Evolutionary conservation across 1,139 yeast species (phyloP).

Genomic region (Pichia sp.): DNA sequence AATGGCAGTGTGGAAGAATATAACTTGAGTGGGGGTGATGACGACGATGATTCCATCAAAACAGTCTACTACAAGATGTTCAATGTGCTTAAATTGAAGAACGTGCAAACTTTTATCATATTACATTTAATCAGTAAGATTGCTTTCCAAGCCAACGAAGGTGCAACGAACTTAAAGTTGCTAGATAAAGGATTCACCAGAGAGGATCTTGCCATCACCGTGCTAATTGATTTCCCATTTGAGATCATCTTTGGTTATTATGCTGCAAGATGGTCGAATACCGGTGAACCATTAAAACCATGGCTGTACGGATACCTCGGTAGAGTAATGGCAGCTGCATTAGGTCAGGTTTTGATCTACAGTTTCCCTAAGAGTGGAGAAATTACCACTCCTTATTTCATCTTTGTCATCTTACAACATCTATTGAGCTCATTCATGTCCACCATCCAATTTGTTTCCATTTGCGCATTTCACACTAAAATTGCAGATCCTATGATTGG

Average conservation of each 20-base stretch:
- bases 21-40: neutral
- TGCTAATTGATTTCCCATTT: slow-evolving; percentile 90
- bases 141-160: slow-evolving; percentile 94
- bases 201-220: slow-evolving; percentile 93
- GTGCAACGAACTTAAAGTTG: slow-evolving; percentile 86
- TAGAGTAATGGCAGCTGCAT: slow-evolving; percentile 61
- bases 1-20: slow-evolving; percentile 1
- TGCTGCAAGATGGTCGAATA: slow-evolving; percentile 92
- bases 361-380: slow-evolving; percentile 60
- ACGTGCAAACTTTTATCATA: slow-evolving; percentile 66
- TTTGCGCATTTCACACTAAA: slow-evolving; percentile 90
- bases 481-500: slow-evolving; percentile 96
- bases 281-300: slow-evolving; percentile 64
- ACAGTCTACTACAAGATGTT: slow-evolving; percentile 63
- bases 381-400: slow-evolving; percentile 46
- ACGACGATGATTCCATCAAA: slow-evolving; percentile 11
- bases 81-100: slow-evolving; percentile 65
- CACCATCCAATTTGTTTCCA: slow-evolving; percentile 90
- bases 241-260: slow-evolving; percentile 93
- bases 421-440: slow-evolving; percentile 85
- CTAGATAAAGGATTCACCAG: slow-evolving; percentile 91
- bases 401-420: slow-evolving; percentile 72
- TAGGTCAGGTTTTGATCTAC: slow-evolving; percentile 70
- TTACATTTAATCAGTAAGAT: slow-evolving; percentile 77
- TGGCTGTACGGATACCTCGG: slow-evolving; percentile 93